Evolutionary conservation across 2,329 filamentous ascomycete species (phyloP).

Genomic region (Biscogniauxia sp.): DNA sequence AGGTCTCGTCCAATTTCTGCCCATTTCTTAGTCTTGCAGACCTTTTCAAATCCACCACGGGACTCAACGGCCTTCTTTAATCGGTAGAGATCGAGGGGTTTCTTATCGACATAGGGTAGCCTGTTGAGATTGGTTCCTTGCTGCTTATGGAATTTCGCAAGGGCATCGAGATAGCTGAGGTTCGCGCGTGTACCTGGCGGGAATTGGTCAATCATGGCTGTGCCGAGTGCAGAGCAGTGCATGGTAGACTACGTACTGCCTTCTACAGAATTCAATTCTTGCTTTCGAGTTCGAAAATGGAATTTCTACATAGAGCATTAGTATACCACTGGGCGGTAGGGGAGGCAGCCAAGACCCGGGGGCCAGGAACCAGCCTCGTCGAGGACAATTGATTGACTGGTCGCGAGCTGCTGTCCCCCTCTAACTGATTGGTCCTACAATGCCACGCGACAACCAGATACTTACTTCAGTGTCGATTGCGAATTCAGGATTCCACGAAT

Average conservation of each 20-base stretch:
- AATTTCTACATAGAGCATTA: slow-evolving; percentile 64
- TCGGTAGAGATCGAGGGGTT: slow-evolving; percentile 90
- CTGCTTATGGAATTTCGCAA: slow-evolving; percentile 95
- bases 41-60: slow-evolving; percentile 90
- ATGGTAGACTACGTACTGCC: slow-evolving; percentile 65
- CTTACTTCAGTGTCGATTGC: slow-evolving; percentile 94
- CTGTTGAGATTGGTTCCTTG: slow-evolving; percentile 92
- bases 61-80: slow-evolving; percentile 96
- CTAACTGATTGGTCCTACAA: neutral
- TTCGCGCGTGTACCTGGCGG: slow-evolving; percentile 82
- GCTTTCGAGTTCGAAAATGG: slow-evolving; percentile 92
- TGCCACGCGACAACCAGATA: neutral
- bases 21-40: slow-evolving; percentile 98
- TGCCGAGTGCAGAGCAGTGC: neutral
- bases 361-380: neutral
- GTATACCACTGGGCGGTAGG: slow-evolving; percentile 1
- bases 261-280: slow-evolving; percentile 97
- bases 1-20: slow-evolving; percentile 95
- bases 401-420: neutral
- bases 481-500: slow-evolving; percentile 91
- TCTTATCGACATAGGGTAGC: slow-evolving; percentile 95
- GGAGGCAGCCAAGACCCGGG: neutral
- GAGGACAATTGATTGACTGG: neutral
- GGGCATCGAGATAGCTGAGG: slow-evolving; percentile 90
- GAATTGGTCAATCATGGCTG: slow-evolving; percentile 5